Base-by-base conservation (phyloP, 2,329 filamentous ascomycete genomes). In the Clarireedia hainanense region DNA sequence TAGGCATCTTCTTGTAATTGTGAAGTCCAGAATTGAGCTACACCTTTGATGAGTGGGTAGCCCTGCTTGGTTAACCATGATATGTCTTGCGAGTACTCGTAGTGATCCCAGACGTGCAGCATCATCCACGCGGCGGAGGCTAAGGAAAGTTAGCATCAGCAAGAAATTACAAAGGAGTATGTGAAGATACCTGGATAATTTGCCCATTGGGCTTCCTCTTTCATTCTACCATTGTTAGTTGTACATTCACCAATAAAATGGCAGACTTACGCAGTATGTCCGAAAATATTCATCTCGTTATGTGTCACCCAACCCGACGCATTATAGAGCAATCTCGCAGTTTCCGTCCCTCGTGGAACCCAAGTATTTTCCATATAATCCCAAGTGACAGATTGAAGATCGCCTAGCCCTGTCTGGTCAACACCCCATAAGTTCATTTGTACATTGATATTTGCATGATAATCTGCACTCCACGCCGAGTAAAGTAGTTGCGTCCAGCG, bases 391-490 rank as follows among this genome's bases (percentile, higher is more conserved):
- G 67, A 64, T 47, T 78, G 73, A 0, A 78, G 70, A 2, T 68
- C 68, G 0, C 71, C 73, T 0, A 82, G 67, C 0, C 78, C 79
- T 0, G 77, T 80, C 52, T 79, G 73, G 36, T 81, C 78, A 2
- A 75, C 74, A 1, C 69, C 71, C 80, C 80, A 84, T 61, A 83
- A 75, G 57, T 83, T 83, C 80, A 83, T 83, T 60, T 84, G 78
- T 0, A 83, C 56, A 56, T 83, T 83, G 62, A 84, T 82, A 58
- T 83, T 79, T 40, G 75, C 71, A 52, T 81, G 79, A 55, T 81
- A 83, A 60, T 83, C 79, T 2, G 71, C 75, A 12, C 74, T 73
- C 80, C 80, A 81, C 0, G 75, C 73, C 4, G 73, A 69, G 0
- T 61, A 60, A 2, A 77, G 64, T 0, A 71, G 65, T 46, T 78